Conservation (phyloP, 306 rosid genomes). For the Malus domestica region DNA sequence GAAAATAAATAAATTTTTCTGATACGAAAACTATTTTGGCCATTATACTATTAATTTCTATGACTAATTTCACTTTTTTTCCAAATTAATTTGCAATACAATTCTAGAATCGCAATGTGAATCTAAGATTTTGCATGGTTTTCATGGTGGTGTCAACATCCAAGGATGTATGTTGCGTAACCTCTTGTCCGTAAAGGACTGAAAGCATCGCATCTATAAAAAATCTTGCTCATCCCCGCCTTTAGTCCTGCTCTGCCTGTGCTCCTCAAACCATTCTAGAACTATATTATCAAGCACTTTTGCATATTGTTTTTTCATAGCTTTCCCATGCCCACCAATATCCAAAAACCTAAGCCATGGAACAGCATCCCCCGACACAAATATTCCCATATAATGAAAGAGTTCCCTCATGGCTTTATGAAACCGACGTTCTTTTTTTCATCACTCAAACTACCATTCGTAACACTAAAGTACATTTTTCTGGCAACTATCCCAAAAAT, state of each 20-base stretch:
- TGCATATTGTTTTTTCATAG: conserved; percentile 19
- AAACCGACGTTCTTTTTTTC: background rate
- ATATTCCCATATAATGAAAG: conserved; percentile 9
- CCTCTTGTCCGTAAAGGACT: background rate
- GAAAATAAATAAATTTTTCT: too few species aligned
- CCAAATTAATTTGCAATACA: too few species aligned
- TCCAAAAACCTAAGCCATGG: conserved; percentile 38
- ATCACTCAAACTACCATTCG: background rate
- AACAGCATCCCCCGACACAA: conserved; percentile 29
- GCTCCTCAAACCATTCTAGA: conserved; percentile 10
- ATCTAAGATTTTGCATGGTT: background rate
- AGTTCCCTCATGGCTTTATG: conserved; percentile 13
- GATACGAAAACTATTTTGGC: too few species aligned
- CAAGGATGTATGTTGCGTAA: background rate
- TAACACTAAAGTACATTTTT: conserved; percentile 19
- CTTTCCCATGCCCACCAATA: conserved; percentile 29
- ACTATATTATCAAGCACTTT: too few species aligned
- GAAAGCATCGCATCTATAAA: conserved; percentile 38
- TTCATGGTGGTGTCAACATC: conserved; percentile 26
- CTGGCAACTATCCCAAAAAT: conserved; percentile 23
- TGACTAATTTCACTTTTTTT: too few species aligned
- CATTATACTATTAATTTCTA: too few species aligned
- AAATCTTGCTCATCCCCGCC: conserved; percentile 20
- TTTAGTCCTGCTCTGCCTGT: conserved; percentile 14
- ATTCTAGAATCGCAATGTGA: too few species aligned